Percentiles rank a stretch among this genome's conserved stretches.
Evolutionary conservation across 2,329 filamentous ascomycete species (phyloP).

Genomic region (Hyphodiscus sp.): DNA sequence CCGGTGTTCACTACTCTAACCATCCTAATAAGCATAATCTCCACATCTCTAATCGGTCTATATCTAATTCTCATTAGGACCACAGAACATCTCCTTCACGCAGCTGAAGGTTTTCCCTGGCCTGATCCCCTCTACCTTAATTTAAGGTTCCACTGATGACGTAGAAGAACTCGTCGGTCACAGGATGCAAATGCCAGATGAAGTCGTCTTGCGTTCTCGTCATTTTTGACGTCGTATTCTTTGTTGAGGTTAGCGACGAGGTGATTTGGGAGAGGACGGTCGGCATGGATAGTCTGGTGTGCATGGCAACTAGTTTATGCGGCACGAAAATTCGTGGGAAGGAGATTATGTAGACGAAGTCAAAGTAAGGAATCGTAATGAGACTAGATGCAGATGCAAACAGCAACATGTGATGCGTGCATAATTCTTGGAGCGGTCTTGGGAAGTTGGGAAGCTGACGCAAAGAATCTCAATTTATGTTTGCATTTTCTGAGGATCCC

Average conservation of each 20-base stretch:
- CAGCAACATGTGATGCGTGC: too few species aligned
- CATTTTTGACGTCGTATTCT: conserved; percentile 35
- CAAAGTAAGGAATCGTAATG: too few species aligned
- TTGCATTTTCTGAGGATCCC: too few species aligned
- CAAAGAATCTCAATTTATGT: too few species aligned
- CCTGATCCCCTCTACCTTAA: conserved; percentile 29
- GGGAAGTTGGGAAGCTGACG: too few species aligned
- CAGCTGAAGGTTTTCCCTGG: conserved; percentile 25
- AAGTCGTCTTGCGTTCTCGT: conserved; percentile 35
- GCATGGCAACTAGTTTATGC: not conserved
- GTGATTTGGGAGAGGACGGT: conserved; percentile 25
- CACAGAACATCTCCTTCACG: conserved; percentile 29
- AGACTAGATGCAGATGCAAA: too few species aligned
- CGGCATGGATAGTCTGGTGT: conserved; percentile 19
- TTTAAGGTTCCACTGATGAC: conserved; percentile 31
- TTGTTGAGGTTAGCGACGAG: conserved; percentile 31
- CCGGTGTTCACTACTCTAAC: conserved; percentile 14
- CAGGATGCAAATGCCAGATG: conserved; percentile 36
- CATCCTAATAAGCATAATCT: conserved; percentile 35
- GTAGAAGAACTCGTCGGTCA: conserved; percentile 38
- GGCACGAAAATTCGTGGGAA: not conserved
- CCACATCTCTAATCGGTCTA: conserved; percentile 32
- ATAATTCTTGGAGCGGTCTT: too few species aligned
- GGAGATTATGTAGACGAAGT: not conserved
- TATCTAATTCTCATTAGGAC: conserved; percentile 34